Percentiles rank a stretch among this genome's conserved stretches.
phyloP scores from a whole-genome alignment of 371 early-diverging fungal species.

The Apophysomyces variabilis region DNA sequence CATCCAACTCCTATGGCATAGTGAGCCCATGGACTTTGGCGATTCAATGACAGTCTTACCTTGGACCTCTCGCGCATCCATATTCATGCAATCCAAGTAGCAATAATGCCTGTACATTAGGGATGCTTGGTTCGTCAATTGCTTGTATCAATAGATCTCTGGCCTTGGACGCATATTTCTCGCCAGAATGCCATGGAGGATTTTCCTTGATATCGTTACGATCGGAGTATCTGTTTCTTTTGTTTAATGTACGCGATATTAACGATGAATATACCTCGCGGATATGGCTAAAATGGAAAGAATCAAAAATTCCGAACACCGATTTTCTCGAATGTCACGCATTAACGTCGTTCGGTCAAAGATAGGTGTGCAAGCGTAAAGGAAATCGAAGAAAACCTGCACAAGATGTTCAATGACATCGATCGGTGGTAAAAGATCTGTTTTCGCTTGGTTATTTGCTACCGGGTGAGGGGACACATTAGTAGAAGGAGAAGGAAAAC shows the following conservation, averaged over 20 bases:
- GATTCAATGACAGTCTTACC: conserved; percentile 15
- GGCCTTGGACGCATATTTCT: conserved; percentile 51
- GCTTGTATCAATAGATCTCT: conserved; percentile 27
- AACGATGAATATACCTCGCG: conserved; percentile 35
- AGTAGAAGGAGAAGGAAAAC: not conserved
- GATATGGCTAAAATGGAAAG: conserved; percentile 39
- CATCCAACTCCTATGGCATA: conserved; percentile 56
- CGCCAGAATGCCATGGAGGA: conserved; percentile 54
- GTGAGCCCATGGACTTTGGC: not conserved
- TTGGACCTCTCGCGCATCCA: conserved; percentile 65
- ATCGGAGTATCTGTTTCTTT: conserved; percentile 39
- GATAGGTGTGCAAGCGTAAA: conserved; percentile 53
- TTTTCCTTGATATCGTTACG: conserved; percentile 40
- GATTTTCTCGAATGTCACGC: conserved; percentile 31
- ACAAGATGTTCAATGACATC: conserved; percentile 58
- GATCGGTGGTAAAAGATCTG: conserved; percentile 29
- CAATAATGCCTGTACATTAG: conserved; percentile 57
- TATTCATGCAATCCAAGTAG: conserved; percentile 63
- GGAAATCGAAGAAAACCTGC: conserved; percentile 55
- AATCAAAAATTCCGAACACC: conserved; percentile 41
- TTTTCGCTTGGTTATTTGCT: not conserved
- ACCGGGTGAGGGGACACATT: conserved; percentile 2
- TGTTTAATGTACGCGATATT: not conserved
- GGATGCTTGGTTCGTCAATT: conserved; percentile 56
- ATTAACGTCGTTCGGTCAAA: conserved; percentile 45